Evolutionary conservation across 495 filamentous ascomycete genomes (phyloP), one percentile per base, ranked within the genome.

Genomic region (Neurospora hispaniola): DNA sequence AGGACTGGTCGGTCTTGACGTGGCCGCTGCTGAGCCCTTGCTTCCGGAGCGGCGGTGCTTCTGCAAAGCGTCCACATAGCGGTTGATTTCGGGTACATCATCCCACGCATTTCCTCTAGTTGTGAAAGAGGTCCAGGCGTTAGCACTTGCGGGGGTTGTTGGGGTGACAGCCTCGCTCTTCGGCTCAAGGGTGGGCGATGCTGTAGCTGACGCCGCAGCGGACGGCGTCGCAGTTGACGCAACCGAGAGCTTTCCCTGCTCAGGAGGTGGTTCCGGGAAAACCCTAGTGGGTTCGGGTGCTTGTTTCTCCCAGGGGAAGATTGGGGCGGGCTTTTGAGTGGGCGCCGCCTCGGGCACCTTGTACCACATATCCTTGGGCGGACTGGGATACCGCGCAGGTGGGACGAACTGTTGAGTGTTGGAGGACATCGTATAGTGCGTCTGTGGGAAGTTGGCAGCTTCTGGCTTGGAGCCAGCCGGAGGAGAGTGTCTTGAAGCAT

Each of bases 271-370:
- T 44, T 91, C 86, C 7, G 86, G 76, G 75, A 97, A 97, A 23
- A 94, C 86, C 38, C 94, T 89, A 31, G 91, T 90, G 2, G 94
- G 86, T 77, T 84, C 88, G 0, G 89, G 85, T 42, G 86, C 86
- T 69, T 88, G 79, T 31, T 76, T 78, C 78, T 98, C 94, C 94
- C 94, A 98, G 16, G 94, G 94, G 81, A 98, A 98, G 41, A 97
- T 85, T 8, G 89, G 86, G 44, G 86, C 85, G 4, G 89, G 86
- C 72, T 84, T 87, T 73, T 89, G 81, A 31, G 85, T 83, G 66
- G 86, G 81, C 35, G 86, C 87, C 12, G 84, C 86, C 59, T 88
- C 84, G 20, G 86, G 87, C 27, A 94, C 86, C 75, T 94, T 82
- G 77, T 94, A 96, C 84, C 89, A 95, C 91, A 96, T 92, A 73